Percentiles rank a stretch among this genome's conserved stretches.
Conservation (phyloP, 2,329 filamentous ascomycete genomes). For the Escovopsis weberi region DNA sequence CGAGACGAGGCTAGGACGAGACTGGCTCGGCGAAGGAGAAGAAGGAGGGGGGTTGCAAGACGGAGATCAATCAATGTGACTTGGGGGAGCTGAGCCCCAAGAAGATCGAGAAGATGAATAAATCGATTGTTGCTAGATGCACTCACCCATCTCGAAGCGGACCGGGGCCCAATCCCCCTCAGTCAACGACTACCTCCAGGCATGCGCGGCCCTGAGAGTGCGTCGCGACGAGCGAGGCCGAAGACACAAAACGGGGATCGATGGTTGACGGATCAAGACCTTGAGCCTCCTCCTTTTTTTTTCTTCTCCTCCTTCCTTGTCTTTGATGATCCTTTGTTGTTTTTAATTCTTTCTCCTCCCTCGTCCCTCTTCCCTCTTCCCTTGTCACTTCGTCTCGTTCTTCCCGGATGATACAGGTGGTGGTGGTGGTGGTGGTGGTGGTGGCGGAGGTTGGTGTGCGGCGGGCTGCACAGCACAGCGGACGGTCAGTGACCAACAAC, state of each 20-base stretch:
- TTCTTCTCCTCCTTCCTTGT: too few relatives aligned
- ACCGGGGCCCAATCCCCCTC: conserved; percentile 11
- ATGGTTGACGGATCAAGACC: too few relatives aligned
- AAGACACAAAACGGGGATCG: not conserved
- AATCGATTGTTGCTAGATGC: not conserved
- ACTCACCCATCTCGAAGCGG: conserved; percentile 15
- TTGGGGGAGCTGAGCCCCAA: too few relatives aligned
- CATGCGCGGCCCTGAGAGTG: conserved; percentile 6
- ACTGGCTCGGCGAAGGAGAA: not conserved
- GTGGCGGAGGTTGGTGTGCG: not conserved
- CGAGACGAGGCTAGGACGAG: not conserved
- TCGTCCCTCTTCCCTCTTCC: too few relatives aligned
- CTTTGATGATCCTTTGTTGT: not conserved
- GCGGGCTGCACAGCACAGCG: not conserved
- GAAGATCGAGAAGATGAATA: too few relatives aligned
- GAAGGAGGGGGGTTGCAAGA: not conserved
- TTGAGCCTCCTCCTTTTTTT: not conserved
- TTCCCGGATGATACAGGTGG: too few relatives aligned
- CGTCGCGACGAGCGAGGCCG: conserved; percentile 3
- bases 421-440: not conserved
- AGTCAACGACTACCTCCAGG: conserved; percentile 6
- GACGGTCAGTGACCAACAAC: not conserved
- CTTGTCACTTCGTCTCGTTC: too few relatives aligned
- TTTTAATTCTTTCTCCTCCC: not conserved
- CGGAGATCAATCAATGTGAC: too few relatives aligned